These are phyloP conservation scores for Rosa lucieae DNA, from an alignment of 306 rosid species.

Conservation along the genomic window DNA sequence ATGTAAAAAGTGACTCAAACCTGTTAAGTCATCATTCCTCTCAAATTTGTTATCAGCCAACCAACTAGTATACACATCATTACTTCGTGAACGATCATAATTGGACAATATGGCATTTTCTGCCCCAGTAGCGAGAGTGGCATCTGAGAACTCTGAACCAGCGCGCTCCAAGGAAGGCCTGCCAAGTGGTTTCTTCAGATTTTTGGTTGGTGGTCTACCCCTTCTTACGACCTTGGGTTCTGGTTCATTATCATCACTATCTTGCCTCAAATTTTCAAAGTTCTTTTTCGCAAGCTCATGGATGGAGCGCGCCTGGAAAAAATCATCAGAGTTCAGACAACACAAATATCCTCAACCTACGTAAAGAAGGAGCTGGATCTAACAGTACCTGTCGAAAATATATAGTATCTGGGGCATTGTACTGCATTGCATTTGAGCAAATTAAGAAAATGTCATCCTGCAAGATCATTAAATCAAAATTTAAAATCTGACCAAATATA, in stretches of 20 bases:
- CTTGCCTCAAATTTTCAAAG: slow-evolving; percentile 67
- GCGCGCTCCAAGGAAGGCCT: slow-evolving; percentile 48
- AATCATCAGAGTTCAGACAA: slow-evolving; percentile 10
- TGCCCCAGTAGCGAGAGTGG: slow-evolving; percentile 49
- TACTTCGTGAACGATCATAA: slow-evolving; percentile 42
- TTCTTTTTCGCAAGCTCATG: slow-evolving; percentile 63
- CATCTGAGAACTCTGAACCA: slow-evolving; percentile 50
- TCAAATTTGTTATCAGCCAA: slow-evolving; percentile 46
- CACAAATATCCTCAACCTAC: slow-evolving; percentile 1
- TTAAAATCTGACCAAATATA: slow-evolving; percentile 12
- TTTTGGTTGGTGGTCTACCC: slow-evolving; percentile 71
- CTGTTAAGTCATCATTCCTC: slow-evolving; percentile 51
- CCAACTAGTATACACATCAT: slow-evolving; percentile 42
- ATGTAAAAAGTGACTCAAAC: slow-evolving; percentile 26
- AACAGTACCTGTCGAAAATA: slow-evolving; percentile 67
- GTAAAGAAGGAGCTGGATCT: neutral
- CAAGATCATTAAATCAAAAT: slow-evolving; percentile 21
- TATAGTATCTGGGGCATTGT: slow-evolving; percentile 68
- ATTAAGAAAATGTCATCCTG: slow-evolving; percentile 64
- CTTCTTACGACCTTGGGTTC: slow-evolving; percentile 57
- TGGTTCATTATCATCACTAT: slow-evolving; percentile 58
- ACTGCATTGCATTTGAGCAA: slow-evolving; percentile 75
- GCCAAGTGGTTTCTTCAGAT: slow-evolving; percentile 46
- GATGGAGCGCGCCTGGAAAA: slow-evolving; percentile 64
- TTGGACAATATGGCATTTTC: slow-evolving; percentile 43